Conservation (phyloP, 805 yeast genomes). For the Candida schatavii region DNA sequence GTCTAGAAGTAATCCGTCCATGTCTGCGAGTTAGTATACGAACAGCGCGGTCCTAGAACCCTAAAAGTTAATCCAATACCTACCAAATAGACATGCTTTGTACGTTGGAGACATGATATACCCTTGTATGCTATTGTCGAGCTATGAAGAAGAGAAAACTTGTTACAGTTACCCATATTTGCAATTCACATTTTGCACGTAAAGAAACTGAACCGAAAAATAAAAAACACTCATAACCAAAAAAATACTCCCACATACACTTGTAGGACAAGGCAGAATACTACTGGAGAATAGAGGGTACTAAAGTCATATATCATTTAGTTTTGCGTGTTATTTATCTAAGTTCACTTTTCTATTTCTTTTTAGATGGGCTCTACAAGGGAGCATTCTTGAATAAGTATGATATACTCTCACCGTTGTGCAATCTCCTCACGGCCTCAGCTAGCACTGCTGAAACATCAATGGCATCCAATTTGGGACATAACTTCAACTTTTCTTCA, state of each 20-base stretch:
- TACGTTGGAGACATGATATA: conserved; percentile 17
- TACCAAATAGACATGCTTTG: conserved; percentile 73
- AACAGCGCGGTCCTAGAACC: no score
- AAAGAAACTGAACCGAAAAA: no score
- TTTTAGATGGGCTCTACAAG: conserved; percentile 13
- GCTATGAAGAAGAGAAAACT: no score
- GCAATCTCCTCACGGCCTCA: conserved; percentile 80
- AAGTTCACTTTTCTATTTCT: not conserved
- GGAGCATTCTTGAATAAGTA: conserved; percentile 74
- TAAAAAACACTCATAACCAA: no score
- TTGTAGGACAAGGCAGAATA: no score
- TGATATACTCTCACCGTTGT: conserved; percentile 83
- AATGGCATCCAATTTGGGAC: conserved; percentile 64
- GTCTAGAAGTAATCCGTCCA: conserved; percentile 93
- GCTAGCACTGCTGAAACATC: conserved; percentile 75
- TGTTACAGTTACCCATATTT: no score
- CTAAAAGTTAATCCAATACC: conserved; percentile 22
- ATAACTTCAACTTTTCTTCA: conserved; percentile 54
- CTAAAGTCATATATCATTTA: not conserved
- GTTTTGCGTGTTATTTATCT: not conserved
- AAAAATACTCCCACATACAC: no score
- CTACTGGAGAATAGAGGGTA: not conserved
- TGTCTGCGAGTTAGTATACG: conserved; percentile 46
- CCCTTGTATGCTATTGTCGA: no score
- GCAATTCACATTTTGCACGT: no score